phyloP scores from a whole-genome alignment of 2,329 filamentous ascomycete species.

The Hymenoscyphus albidus region DNA sequence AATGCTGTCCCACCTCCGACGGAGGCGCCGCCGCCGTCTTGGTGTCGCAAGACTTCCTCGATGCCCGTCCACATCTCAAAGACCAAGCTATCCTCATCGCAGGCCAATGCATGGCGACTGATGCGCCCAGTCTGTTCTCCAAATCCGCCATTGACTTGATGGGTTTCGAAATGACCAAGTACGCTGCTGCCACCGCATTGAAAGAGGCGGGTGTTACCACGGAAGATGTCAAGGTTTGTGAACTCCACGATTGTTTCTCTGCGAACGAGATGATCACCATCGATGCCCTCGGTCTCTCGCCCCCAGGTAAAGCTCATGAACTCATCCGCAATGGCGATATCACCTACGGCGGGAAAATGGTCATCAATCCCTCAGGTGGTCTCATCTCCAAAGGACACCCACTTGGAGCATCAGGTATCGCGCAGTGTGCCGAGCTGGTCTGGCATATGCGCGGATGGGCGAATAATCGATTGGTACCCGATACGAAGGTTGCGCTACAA shows the following conservation, averaged over 20 bases:
- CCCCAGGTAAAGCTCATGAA: slow-evolving; percentile 83
- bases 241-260: slow-evolving; percentile 95
- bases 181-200: slow-evolving; percentile 66
- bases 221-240: slow-evolving; percentile 74
- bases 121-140: slow-evolving; percentile 75
- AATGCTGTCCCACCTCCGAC: slow-evolving; percentile 96
- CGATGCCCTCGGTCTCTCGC: slow-evolving; percentile 77
- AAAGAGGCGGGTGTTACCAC: slow-evolving; percentile 68
- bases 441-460: slow-evolving; percentile 97
- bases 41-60: slow-evolving; percentile 84
- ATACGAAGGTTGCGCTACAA: slow-evolving; percentile 73
- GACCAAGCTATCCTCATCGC: slow-evolving; percentile 83
- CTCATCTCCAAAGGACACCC: slow-evolving; percentile 96
- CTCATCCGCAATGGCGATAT: slow-evolving; percentile 84
- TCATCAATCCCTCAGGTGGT: slow-evolving; percentile 91
- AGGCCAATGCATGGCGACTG: slow-evolving; percentile 83
- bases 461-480: slow-evolving; percentile 72
- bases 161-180: slow-evolving; percentile 79
- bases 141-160: slow-evolving; percentile 80
- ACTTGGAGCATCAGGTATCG: slow-evolving; percentile 88
- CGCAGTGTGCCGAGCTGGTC: slow-evolving; percentile 89
- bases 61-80: slow-evolving; percentile 76
- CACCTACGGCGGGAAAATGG: slow-evolving; percentile 72
- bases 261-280: slow-evolving; percentile 91
- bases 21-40: slow-evolving; percentile 85